phyloP scores from a whole-genome alignment of 2,329 filamentous ascomycete species.

The Botrytis medusae region DNA sequence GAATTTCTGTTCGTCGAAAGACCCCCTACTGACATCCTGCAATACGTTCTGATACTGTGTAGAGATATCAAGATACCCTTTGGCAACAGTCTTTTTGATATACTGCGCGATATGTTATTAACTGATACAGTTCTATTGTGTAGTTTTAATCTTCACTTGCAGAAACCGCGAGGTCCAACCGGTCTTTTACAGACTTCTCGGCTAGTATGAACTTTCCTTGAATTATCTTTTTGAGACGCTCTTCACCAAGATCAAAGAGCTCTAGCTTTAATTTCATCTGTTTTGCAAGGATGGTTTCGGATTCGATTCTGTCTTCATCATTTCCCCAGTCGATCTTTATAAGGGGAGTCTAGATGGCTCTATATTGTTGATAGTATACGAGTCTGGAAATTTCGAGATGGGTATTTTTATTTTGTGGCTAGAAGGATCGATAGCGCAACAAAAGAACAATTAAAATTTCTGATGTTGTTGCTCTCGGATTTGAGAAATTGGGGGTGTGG shows the following conservation, averaged over 20 bases:
- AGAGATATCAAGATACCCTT: not conserved
- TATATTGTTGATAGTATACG: too few species aligned
- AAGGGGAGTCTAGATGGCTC: too few species aligned
- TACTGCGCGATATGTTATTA: too few species aligned
- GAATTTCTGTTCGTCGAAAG: not conserved
- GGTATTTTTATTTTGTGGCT: not conserved
- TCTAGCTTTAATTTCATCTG: too few species aligned
- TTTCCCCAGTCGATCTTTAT: not conserved
- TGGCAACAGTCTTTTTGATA: not conserved
- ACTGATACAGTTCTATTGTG: not conserved
- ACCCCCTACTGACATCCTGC: not conserved
- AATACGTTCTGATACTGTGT: too few species aligned
- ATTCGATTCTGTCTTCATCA: not conserved
- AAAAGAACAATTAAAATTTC: not conserved
- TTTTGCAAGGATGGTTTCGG: not conserved
- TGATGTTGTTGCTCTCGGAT: not conserved
- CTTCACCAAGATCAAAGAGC: not conserved
- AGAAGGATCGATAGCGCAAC: not conserved
- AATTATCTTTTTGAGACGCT: not conserved
- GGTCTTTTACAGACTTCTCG: not conserved
- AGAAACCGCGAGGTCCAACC: not conserved
- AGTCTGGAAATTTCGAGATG: not conserved
- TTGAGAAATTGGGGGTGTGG: not conserved
- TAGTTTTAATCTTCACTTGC: not conserved
- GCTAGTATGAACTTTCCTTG: not conserved